Evolutionary conservation across 768 basidiomycete species (phyloP), one percentile per base, ranked within the genome.

Genomic region (Atractiella rhizophila): DNA sequence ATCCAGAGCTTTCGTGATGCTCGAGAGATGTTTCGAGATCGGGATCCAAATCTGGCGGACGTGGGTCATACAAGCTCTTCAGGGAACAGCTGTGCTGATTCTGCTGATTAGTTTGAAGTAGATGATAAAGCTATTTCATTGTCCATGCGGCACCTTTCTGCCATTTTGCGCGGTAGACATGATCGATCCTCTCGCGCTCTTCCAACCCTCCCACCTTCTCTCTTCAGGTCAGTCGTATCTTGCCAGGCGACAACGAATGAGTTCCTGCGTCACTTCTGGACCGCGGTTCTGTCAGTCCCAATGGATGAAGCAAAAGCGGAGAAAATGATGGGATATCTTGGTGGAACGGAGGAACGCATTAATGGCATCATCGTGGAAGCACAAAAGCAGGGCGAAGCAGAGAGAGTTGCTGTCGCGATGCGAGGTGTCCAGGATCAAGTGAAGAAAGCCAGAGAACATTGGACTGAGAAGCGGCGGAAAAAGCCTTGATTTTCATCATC

Each of bases 191-290:
- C 20, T 39, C 7, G 15, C 40, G 15, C 24, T 11, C 12, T 32
- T 33, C 16, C 39, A 26, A 19, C 32, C 29, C 21, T 18, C 31
- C 2, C 16, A 5, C 10, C 28, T 35, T n/a, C n/a, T n/a, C n/a
- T n/a, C n/a, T n/a, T n/a, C n/a, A n/a, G n/a, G n/a, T n/a, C n/a
- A n/a, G 43, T 47, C 69, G 72, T 70, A 15, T 77, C 77, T 0
- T 82, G 79, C 53, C 83, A 91, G 54, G 81, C 81, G 1, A 76
- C 86, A 3, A 76, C 86, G 10, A 85, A 82, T 53, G 91, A 98
- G 56, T 91, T 96, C 57, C 64, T 98, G 12, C 73, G 88, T 23
- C 91, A 96, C 56, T 94, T 83, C 56, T 96, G 86, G 85, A 68
- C 74, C 2, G 69, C 82, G 2, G 68, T 78, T 37, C 51, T 57